phyloP scores from a whole-genome alignment of 495 filamentous ascomycete species.

The Podospora appendiculata region DNA sequence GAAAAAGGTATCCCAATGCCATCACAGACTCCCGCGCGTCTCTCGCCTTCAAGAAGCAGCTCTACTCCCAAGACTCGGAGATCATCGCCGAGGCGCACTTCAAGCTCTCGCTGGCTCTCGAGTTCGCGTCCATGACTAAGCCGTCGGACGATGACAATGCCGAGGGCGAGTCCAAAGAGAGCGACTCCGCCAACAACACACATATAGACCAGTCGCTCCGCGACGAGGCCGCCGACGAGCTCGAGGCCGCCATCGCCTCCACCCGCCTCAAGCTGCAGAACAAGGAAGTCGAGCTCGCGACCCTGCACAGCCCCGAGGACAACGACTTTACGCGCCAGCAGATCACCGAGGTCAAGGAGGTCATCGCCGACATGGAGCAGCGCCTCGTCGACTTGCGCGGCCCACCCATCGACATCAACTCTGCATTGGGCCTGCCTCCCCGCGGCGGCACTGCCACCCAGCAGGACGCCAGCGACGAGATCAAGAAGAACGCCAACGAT shows the following conservation, averaged over 20 bases:
- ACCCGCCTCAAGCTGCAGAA: slow-evolving; percentile 66
- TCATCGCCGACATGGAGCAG: slow-evolving; percentile 76
- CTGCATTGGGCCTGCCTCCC: slow-evolving; percentile 36
- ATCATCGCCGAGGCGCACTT: slow-evolving; percentile 89
- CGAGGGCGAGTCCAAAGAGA: slow-evolving; percentile 22
- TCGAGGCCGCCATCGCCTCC: slow-evolving; percentile 76
- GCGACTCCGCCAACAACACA: slow-evolving; percentile 16
- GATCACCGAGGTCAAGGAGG: slow-evolving; percentile 78
- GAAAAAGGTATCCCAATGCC: slow-evolving; percentile 61
- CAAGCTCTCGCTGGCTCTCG: slow-evolving; percentile 90
- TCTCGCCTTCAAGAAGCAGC: slow-evolving; percentile 63
- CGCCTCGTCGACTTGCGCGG: slow-evolving; percentile 64
- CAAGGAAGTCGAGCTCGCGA: slow-evolving; percentile 58
- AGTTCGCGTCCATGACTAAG: slow-evolving; percentile 78
- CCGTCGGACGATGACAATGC: slow-evolving; percentile 40
- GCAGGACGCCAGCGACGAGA: slow-evolving; percentile 63
- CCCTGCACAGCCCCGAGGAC: slow-evolving; percentile 43
- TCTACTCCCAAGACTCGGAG: slow-evolving; percentile 72
- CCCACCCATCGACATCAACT: slow-evolving; percentile 57
- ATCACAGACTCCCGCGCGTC: slow-evolving; percentile 70
- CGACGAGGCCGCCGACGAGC: slow-evolving; percentile 65
- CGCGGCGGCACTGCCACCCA: slow-evolving; percentile 42
- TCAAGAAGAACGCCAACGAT: slow-evolving; percentile 73
- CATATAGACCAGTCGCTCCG: slow-evolving; percentile 58
- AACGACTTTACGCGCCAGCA: slow-evolving; percentile 54